These are phyloP conservation scores for Aspergillus pseudoglaucus DNA, from an alignment of 2,329 filamentous ascomycete genomes.

Conservation along the genomic window DNA sequence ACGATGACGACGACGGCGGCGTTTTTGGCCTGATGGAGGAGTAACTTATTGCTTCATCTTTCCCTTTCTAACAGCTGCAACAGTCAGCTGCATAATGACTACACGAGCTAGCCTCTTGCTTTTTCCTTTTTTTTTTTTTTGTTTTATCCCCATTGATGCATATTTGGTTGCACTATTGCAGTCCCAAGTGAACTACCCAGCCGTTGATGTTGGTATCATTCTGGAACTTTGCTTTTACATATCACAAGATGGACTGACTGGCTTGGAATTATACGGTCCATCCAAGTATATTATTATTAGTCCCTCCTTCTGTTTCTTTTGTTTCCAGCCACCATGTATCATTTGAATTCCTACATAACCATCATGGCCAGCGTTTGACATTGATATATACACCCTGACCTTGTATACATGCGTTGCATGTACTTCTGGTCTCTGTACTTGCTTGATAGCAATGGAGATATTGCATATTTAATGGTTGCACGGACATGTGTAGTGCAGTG, in stretches of 20 bases:
- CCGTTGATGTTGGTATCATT: slow-evolving; percentile 6
- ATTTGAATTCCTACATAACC: neutral
- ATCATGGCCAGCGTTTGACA: slow-evolving; percentile 2
- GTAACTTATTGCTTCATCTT: slow-evolving; percentile 35
- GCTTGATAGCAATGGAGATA: neutral
- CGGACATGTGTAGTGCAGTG: neutral
- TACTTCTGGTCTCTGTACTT: neutral
- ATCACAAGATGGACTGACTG: neutral
- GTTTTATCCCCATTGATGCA: slow-evolving; percentile 15
- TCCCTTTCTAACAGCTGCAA: slow-evolving; percentile 8
- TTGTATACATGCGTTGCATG: neutral
- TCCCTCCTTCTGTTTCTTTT: slow-evolving; percentile 1
- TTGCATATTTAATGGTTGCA: neutral
- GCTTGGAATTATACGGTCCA: neutral
- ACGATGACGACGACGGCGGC: slow-evolving; percentile 87
- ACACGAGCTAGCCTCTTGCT: slow-evolving; percentile 30
- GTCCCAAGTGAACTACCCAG: slow-evolving; percentile 13
- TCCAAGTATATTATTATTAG: neutral
- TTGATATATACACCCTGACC: slow-evolving; percentile 5
- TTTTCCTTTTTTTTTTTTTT: slow-evolving; percentile 23
- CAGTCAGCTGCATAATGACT: slow-evolving; percentile 24
- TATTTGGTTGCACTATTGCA: slow-evolving; percentile 15
- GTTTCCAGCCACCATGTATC: slow-evolving; percentile 2
- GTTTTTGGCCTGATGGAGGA: slow-evolving; percentile 97
- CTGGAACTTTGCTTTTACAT: slow-evolving; percentile 1